Evolutionary conservation across 2,329 filamentous ascomycete species (phyloP), one percentile per base, ranked within the genome.

Genomic region (Aspergillus sp.): DNA sequence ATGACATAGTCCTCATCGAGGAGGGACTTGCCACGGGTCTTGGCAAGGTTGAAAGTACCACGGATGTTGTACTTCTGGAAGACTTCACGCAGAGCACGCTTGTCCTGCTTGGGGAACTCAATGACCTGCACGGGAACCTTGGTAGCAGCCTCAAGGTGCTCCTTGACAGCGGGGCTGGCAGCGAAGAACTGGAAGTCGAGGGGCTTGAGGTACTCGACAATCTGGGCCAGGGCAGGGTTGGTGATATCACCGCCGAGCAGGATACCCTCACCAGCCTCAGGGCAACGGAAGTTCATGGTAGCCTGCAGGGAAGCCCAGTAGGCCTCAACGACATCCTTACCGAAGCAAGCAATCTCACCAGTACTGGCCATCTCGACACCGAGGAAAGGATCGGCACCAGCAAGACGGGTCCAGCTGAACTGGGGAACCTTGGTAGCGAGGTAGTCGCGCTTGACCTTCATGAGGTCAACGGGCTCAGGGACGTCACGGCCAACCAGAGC

Each of bases 271-370:
- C 95, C 95, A 56, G 92, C 91, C 77, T 96, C 89, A 47, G 95
- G 95, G 72, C 97, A 86, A 69, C 93, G 91, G 91, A 98, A 98
- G 87, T 98, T 99, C 94, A 98, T 99, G 71, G 91, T 94, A 19
- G 92, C 95, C 81, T 99, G 95, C 63, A 96, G 83, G 17, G 93
- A 96, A 25, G 93, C 85, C 95, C 95, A 99, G 86, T 99, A 99
- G 57, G 95, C 95, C 77, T 99, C 95, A 53, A 98, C 85, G 10
- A 99, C 86, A 73, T 97, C 85, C 82, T 95, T 96, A 65, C 95
- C 95, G 80, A 99, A 99, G 83, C 95, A 98, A 67, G 95, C 95
- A 84, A 99, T 96, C 81, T 99, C 95, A 78, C 95, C 95, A 17
- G 95, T 99, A 66, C 89, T 92, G 48, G 92, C 84, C 95, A 99